Evolutionary conservation across 2,329 filamentous ascomycete genomes (phyloP).

Genomic region (Neoascochyta sp.): DNA sequence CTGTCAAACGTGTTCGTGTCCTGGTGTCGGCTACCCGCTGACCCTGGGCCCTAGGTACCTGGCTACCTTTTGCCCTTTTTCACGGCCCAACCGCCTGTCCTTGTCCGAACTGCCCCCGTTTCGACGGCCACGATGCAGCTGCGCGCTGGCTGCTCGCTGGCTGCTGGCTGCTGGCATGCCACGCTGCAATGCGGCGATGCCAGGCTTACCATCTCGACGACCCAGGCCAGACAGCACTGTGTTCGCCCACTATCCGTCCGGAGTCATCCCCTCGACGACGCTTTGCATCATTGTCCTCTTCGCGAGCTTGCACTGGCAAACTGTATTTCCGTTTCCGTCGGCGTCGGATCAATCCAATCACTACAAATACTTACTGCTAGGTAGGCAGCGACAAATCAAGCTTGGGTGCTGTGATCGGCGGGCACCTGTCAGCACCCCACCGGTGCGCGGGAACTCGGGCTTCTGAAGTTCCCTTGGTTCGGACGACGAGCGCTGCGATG

Average conservation of each 20-base stretch:
- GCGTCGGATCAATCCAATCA: constrained; percentile 5
- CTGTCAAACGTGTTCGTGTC: constrained; percentile 20
- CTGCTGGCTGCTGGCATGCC: constrained; percentile 2
- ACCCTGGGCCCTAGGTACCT: too few relatives aligned
- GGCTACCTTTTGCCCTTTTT: too few relatives aligned
- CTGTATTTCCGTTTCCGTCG: constrained; percentile 2
- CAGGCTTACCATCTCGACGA: too few relatives aligned
- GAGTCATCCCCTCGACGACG: too few relatives aligned
- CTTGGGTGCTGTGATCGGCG: constrained; percentile 6
- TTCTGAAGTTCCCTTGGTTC: constrained; percentile 6
- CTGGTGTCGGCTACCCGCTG: constrained; percentile 13
- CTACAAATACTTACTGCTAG: neutral
- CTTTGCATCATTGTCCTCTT: too few relatives aligned
- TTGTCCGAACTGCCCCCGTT: too few relatives aligned
- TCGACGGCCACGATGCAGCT: too few relatives aligned
- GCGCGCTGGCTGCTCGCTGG: constrained; percentile 1
- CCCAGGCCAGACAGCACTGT: too few relatives aligned
- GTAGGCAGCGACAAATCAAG: neutral
- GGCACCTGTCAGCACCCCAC: constrained; percentile 9
- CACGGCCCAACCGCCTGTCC: constrained; percentile 4
- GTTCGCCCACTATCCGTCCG: too few relatives aligned
- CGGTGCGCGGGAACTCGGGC: constrained; percentile 18
- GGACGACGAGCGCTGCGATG: constrained; percentile 8
- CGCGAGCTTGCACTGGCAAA: too few relatives aligned
- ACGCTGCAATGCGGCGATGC: constrained; percentile 4